These are phyloP conservation scores for Asterochloris erici DNA, from an alignment of 139 green algal genomes.

Conservation along the genomic window DNA sequence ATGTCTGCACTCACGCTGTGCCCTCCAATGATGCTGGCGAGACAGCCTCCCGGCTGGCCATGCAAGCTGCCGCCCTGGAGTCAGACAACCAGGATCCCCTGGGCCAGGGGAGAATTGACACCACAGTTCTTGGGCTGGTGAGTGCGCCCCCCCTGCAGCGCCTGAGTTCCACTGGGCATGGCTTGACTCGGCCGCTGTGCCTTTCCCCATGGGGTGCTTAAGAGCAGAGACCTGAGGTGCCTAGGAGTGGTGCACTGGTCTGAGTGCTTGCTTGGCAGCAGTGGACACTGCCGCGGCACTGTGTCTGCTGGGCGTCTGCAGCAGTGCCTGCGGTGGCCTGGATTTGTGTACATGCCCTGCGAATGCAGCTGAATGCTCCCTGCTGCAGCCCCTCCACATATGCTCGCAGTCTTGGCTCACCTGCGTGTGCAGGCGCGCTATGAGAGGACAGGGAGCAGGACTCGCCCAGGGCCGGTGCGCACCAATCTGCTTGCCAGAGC, in stretches of 20 bases:
- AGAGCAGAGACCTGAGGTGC: not conserved
- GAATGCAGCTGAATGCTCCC: no score
- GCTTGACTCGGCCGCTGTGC: not conserved
- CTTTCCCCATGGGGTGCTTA: not conserved
- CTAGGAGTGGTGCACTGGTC: not conserved
- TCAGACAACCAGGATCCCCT: conserved; percentile 42
- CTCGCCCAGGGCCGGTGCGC: no score
- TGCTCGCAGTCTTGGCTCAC: no score
- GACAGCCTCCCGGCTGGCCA: conserved; percentile 11
- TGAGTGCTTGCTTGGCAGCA: not conserved
- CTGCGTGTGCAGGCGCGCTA: no score
- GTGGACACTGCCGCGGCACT: not conserved
- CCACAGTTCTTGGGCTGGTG: conserved; percentile 26
- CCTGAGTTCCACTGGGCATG: not conserved
- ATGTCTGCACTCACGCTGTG: conserved; percentile 25
- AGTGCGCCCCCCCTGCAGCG: not conserved
- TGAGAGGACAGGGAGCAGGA: no score
- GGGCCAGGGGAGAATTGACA: conserved; percentile 47
- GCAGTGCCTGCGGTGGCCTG: no score
- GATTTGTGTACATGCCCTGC: no score
- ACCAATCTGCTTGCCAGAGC: no score
- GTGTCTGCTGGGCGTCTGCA: not conserved
- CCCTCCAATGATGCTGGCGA: conserved; percentile 22
- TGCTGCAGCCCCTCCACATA: no score
- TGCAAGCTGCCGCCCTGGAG: conserved; percentile 27